Percentiles rank a stretch among this genome's conserved stretches.
Conservation (phyloP, 2,329 filamentous ascomycete species). For the Nigrospora sphaerica region DNA sequence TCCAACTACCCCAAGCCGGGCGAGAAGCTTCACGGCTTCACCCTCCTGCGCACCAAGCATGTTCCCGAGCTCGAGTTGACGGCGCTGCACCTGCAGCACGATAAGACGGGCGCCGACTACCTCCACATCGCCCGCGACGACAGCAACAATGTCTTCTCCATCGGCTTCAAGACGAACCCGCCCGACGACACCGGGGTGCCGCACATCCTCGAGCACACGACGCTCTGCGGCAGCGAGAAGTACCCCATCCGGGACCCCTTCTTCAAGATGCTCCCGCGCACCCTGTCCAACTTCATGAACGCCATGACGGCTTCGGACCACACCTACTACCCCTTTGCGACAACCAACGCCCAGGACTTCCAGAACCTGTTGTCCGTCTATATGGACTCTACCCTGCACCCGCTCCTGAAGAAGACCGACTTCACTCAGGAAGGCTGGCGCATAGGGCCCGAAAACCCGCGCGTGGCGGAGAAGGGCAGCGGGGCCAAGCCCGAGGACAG, state of each 20-base stretch:
- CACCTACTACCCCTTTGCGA: constrained; percentile 96
- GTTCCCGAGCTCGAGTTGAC: constrained; percentile 91
- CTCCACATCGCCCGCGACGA: constrained; percentile 92
- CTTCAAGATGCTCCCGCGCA: constrained; percentile 98
- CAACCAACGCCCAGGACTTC: constrained; percentile 91
- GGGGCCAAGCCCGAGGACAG: constrained; percentile 48
- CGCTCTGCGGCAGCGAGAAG: constrained; percentile 91
- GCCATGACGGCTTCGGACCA: constrained; percentile 95
- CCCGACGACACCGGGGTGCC: constrained; percentile 93
- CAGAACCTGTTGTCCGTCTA: constrained; percentile 96
- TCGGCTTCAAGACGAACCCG: constrained; percentile 98
- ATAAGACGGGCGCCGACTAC: constrained; percentile 94
- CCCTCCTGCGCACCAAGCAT: constrained; percentile 79
- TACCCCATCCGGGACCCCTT: constrained; percentile 98
- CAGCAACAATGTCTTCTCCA: constrained; percentile 98
- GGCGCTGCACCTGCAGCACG: constrained; percentile 82
- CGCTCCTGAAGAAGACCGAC: constrained; percentile 81
- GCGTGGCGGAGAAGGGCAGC: constrained; percentile 39
- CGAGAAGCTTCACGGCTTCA: constrained; percentile 89
- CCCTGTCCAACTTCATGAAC: constrained; percentile 99
- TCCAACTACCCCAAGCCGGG: constrained; percentile 71
- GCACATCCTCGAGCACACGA: constrained; percentile 96
- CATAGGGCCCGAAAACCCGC: constrained; percentile 83
- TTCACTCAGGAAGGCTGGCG: constrained; percentile 97
- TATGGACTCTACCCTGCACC: constrained; percentile 86